These are phyloP conservation scores for Steccherinum ochraceum DNA, from an alignment of 768 basidiomycete species.

Conservation along the genomic window DNA sequence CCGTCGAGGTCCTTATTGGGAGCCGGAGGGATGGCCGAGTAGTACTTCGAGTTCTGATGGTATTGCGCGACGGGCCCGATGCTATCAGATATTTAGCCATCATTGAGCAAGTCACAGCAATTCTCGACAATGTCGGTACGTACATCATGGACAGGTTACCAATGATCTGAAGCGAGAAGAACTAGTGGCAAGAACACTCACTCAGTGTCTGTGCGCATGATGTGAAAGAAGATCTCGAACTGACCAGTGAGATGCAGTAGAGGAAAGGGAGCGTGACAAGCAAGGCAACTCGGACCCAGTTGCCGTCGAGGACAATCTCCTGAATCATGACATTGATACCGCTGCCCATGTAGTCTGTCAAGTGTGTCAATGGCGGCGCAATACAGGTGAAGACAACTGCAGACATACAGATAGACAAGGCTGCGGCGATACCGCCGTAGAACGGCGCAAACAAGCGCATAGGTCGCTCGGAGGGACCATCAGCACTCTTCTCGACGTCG, in stretches of 20 bases:
- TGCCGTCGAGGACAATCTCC: conserved; percentile 67
- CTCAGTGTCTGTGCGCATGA: background rate
- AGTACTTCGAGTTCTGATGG: conserved; percentile 80
- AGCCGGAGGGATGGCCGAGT: conserved; percentile 61
- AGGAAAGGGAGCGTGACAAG: conserved; percentile 62
- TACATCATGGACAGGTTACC: conserved; percentile 50
- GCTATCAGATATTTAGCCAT: conserved; percentile 33
- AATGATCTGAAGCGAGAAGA: conserved; percentile 67
- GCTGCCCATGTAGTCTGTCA: conserved; percentile 29
- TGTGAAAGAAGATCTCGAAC: background rate
- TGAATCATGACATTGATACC: conserved; percentile 54
- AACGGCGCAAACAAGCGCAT: conserved; percentile 63
- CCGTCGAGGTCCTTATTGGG: conserved; percentile 58
- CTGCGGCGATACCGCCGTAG: conserved; percentile 64
- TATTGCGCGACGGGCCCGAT: conserved; percentile 85
- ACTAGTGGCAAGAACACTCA: conserved; percentile 36
- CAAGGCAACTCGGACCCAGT: conserved; percentile 59
- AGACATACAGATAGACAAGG: conserved; percentile 53
- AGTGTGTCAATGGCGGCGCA: background rate
- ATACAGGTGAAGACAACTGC: background rate
- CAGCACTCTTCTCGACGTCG: conserved; percentile 49
- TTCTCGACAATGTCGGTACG: background rate
- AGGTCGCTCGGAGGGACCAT: conserved; percentile 25
- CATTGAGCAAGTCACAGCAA: background rate
- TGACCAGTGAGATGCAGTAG: conserved; percentile 72